phyloP scores from a whole-genome alignment of 768 basidiomycete genomes.

The Boletus pseudopeckii region DNA sequence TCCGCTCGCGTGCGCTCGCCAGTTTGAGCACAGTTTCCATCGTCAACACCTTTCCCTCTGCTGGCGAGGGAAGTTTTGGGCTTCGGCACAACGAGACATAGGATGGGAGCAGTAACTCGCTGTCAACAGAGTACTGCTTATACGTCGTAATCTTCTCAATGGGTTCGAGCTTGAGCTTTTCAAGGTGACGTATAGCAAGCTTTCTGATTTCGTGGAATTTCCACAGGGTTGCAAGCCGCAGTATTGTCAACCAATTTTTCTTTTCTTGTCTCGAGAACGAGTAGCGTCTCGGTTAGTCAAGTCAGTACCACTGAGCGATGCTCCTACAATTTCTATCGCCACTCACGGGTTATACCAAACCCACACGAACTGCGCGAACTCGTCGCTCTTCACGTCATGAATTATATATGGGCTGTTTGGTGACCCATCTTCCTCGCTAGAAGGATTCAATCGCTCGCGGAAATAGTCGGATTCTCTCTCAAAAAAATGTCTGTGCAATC shows the following conservation, averaged over 20 bases:
- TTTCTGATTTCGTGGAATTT: conserved; percentile 46
- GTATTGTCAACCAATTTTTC: conserved; percentile 52
- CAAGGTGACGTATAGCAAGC: conserved; percentile 55
- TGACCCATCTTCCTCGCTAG: neutral
- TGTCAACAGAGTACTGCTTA: conserved; percentile 48
- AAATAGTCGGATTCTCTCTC: conserved; percentile 36
- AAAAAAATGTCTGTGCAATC: conserved; percentile 36
- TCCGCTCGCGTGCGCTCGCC: conserved; percentile 50
- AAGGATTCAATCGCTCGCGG: conserved; percentile 18
- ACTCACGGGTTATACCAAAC: conserved; percentile 48
- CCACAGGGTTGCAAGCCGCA: conserved; percentile 55
- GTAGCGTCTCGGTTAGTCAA: conserved; percentile 40
- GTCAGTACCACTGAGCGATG: neutral
- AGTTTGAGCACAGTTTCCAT: conserved; percentile 52
- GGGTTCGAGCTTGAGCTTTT: conserved; percentile 42
- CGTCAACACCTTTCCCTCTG: conserved; percentile 57
- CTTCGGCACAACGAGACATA: conserved; percentile 54
- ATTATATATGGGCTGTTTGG: conserved; percentile 6
- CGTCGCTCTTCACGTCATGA: conserved; percentile 29
- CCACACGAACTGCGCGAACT: conserved; percentile 50
- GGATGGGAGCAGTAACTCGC: conserved; percentile 44
- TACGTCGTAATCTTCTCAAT: conserved; percentile 58
- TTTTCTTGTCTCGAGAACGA: conserved; percentile 50
- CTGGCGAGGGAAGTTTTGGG: conserved; percentile 45
- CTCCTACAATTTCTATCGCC: neutral